Percentiles rank a stretch among this genome's conserved stretches.
These are phyloP conservation scores for Omphalotus olearius DNA, from an alignment of 1,284 basidiomycete species.

Conservation along the genomic window DNA sequence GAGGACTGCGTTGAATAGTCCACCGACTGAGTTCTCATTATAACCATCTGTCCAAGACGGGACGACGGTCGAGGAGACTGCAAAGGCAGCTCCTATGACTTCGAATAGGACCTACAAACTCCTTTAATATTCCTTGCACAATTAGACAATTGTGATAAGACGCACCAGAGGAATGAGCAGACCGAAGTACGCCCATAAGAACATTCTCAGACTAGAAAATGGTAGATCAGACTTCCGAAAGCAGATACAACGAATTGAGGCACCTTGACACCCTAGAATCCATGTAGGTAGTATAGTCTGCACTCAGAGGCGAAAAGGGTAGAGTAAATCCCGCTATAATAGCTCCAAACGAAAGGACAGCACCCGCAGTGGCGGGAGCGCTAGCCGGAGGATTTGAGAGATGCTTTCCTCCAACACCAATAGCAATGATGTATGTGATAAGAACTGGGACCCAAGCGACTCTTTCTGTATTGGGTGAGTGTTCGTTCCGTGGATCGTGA, in stretches of 20 bases:
- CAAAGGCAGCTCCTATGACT: conserved; percentile 73
- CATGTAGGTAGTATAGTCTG: conserved; percentile 74
- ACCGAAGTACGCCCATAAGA: conserved; percentile 72
- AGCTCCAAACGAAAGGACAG: conserved; percentile 61
- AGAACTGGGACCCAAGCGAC: conserved; percentile 77
- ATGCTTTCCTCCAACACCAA: conserved; percentile 71
- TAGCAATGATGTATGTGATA: conserved; percentile 70
- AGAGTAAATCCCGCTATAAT: conserved; percentile 73
- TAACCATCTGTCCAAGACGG: conserved; percentile 68
- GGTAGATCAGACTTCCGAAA: conserved; percentile 4
- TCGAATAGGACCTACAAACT: conserved; percentile 53
- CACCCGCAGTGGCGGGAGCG: conserved; percentile 46
- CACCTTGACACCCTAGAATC: conserved; percentile 52
- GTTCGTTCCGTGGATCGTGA: too few relatives aligned
- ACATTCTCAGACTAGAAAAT: conserved; percentile 56
- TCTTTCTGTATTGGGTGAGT: conserved; percentile 37
- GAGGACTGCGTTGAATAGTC: conserved; percentile 75
- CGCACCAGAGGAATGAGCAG: conserved; percentile 66
- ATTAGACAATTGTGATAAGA: not conserved
- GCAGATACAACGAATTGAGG: conserved; percentile 3
- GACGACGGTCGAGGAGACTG: conserved; percentile 53
- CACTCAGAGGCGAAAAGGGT: conserved; percentile 59
- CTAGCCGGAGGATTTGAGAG: conserved; percentile 38
- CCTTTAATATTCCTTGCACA: not conserved
- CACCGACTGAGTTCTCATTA: conserved; percentile 59